These are phyloP conservation scores for Aspergillus taichungensis DNA, from an alignment of 495 filamentous ascomycete genomes.

Conservation along the genomic window DNA sequence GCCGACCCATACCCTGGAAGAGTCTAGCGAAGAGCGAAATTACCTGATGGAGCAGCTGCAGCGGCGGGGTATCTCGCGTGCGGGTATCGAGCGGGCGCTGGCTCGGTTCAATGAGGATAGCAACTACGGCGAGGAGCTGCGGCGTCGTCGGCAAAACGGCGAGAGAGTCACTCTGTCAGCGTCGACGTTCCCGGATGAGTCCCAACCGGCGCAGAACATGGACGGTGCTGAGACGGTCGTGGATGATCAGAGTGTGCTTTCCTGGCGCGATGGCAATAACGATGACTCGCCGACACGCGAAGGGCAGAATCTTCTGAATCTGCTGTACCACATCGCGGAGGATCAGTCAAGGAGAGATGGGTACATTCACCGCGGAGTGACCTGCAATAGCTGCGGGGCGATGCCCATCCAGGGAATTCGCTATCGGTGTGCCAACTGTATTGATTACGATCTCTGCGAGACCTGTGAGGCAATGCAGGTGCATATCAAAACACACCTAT, in stretches of 20 bases:
- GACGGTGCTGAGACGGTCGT: constrained; percentile 48
- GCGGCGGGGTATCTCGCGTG: constrained; percentile 32
- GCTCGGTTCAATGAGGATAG: constrained; percentile 33
- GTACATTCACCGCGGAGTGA: constrained; percentile 89
- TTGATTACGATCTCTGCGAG: constrained; percentile 87
- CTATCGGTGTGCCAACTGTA: constrained; percentile 86
- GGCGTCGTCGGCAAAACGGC: constrained; percentile 34
- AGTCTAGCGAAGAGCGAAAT: constrained; percentile 22
- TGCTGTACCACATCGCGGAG: constrained; percentile 73
- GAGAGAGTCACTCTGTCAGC: constrained; percentile 36
- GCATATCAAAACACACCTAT: constrained; percentile 87
- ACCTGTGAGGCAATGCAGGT: constrained; percentile 76
- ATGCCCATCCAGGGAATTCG: constrained; percentile 85
- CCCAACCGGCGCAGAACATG: constrained; percentile 31
- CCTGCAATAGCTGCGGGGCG: constrained; percentile 77
- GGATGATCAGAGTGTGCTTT: constrained; percentile 53
- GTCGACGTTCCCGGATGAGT: constrained; percentile 39
- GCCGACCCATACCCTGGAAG: constrained; percentile 25
- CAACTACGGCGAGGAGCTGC: constrained; percentile 37
- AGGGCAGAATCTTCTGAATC: constrained; percentile 62
- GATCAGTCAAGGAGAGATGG: constrained; percentile 75
- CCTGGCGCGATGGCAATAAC: constrained; percentile 44
- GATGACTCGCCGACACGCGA: constrained; percentile 50
- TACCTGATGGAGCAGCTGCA: constrained; percentile 37
- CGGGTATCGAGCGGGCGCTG: constrained; percentile 34